Conservation (phyloP, 345 rosid genomes). For the Rhodamnia rubescens region DNA sequence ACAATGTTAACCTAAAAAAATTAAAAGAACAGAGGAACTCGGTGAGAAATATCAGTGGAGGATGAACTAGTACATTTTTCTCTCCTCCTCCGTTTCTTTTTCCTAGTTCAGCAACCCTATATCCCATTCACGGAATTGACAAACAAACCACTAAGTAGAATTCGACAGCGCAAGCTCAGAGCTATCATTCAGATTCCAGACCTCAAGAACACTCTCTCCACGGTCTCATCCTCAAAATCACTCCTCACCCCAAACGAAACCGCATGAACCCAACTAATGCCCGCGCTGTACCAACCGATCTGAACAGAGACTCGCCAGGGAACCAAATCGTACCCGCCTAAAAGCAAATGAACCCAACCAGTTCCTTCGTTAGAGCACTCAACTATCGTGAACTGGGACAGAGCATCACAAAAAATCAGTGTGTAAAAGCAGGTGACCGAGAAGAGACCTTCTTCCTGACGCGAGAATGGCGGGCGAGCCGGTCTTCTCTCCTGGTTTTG, state of each 20-base stretch:
- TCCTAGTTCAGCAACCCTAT: not conserved
- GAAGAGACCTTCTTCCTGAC: slow-evolving; percentile 81
- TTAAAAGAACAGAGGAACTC: not conserved
- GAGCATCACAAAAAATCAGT: not conserved
- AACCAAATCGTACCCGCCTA: not conserved
- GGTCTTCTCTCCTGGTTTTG: slow-evolving; percentile 54
- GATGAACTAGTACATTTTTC: not conserved
- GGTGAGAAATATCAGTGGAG: not conserved
- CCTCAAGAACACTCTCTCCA: not conserved
- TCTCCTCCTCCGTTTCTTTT: not conserved
- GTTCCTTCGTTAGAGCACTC: not conserved
- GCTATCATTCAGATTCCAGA: not conserved
- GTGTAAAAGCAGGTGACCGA: not conserved
- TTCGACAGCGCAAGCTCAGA: not conserved
- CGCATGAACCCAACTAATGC: not conserved
- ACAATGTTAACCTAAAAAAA: not conserved
- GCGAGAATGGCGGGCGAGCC: slow-evolving; percentile 80
- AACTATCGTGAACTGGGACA: not conserved
- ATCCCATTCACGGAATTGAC: not conserved
- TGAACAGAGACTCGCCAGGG: not conserved
- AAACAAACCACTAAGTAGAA: not conserved
- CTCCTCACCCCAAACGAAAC: not conserved
- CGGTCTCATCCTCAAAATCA: not conserved
- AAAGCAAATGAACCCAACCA: not conserved
- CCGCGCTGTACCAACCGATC: not conserved